These are phyloP conservation scores for Aspergillus sp. DNA, from an alignment of 2,329 filamentous ascomycete species.

Conservation along the genomic window DNA sequence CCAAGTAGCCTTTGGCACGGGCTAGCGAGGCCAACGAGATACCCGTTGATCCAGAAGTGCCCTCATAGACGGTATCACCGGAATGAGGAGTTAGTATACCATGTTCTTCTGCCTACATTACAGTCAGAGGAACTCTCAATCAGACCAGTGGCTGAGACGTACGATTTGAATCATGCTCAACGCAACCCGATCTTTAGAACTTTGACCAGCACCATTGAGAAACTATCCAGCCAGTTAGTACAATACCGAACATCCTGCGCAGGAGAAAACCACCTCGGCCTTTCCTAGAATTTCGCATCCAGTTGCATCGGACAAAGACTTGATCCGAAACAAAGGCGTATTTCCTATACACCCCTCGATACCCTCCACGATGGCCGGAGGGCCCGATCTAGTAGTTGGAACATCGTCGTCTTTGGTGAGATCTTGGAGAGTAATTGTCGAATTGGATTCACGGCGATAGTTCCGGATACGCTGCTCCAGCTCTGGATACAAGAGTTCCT, in stretches of 20 bases:
- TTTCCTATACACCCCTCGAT: conserved; percentile 92
- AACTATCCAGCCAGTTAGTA: conserved; percentile 52
- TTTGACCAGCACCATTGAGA: conserved; percentile 89
- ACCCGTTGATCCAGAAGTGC: conserved; percentile 92
- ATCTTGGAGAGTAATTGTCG: conserved; percentile 7
- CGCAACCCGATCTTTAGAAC: conserved; percentile 92
- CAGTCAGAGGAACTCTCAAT: conserved; percentile 8
- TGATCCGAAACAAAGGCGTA: conserved; percentile 84
- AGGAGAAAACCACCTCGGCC: conserved; percentile 62
- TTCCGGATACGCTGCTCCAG: conserved; percentile 62
- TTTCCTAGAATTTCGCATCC: conserved; percentile 90
- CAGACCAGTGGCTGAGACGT: conserved; percentile 13
- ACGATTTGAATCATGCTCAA: conserved; percentile 77
- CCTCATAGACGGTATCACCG: conserved; percentile 95
- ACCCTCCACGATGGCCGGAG: conserved; percentile 64
- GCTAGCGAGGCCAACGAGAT: conserved; percentile 91
- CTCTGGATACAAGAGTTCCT: conserved; percentile 75
- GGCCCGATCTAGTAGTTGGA: conserved; percentile 27
- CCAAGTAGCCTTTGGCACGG: conserved; percentile 82
- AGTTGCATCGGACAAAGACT: conserved; percentile 79
- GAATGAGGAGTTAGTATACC: conserved; percentile 74
- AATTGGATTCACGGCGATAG: conserved; percentile 37
- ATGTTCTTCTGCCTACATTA: conserved; percentile 67
- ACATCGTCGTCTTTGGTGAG: conserved; percentile 14
- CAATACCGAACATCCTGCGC: not conserved